Percentiles rank a stretch among this genome's conserved stretches.
Evolutionary conservation across 768 basidiomycete genomes (phyloP).

Genomic region (Nidula microcarpa): DNA sequence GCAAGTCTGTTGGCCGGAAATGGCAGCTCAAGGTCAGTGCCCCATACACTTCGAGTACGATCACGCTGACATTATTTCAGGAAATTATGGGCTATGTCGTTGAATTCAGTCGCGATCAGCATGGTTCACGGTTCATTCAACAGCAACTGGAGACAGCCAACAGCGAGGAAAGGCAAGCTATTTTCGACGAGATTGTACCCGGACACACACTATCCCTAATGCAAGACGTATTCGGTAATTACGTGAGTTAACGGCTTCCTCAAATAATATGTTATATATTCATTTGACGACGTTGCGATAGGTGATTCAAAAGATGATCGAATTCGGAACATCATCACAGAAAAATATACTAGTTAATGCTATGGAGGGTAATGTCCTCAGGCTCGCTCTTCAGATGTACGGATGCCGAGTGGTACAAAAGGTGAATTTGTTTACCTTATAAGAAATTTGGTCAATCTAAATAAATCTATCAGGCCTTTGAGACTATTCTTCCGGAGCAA

Average conservation of each 20-base stretch:
- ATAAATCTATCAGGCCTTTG: slow-evolving; percentile 60
- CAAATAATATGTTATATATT: slow-evolving; percentile 4
- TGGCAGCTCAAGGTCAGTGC: slow-evolving; percentile 76
- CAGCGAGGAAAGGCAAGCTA: slow-evolving; percentile 71
- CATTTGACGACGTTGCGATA: slow-evolving; percentile 19
- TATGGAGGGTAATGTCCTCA: slow-evolving; percentile 76
- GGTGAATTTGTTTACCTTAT: slow-evolving; percentile 34
- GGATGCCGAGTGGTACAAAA: slow-evolving; percentile 96
- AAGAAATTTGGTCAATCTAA: not conserved
- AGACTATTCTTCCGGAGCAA: slow-evolving; percentile 75
- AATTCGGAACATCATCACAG: slow-evolving; percentile 77
- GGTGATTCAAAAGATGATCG: slow-evolving; percentile 94
- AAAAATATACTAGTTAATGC: slow-evolving; percentile 62
- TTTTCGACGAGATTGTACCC: slow-evolving; percentile 89
- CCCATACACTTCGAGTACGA: not conserved
- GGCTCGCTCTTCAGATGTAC: slow-evolving; percentile 87
- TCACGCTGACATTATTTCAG: slow-evolving; percentile 32
- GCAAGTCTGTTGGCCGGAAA: slow-evolving; percentile 54
- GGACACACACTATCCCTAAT: slow-evolving; percentile 71
- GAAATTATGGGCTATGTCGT: slow-evolving; percentile 83
- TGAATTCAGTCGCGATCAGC: slow-evolving; percentile 93
- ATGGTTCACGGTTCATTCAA: slow-evolving; percentile 98
- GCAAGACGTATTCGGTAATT: slow-evolving; percentile 95
- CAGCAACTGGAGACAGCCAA: slow-evolving; percentile 75
- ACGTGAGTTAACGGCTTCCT: slow-evolving; percentile 46